Conservation (phyloP, 345 rosid genomes). For the Aethionema arabicum region DNA sequence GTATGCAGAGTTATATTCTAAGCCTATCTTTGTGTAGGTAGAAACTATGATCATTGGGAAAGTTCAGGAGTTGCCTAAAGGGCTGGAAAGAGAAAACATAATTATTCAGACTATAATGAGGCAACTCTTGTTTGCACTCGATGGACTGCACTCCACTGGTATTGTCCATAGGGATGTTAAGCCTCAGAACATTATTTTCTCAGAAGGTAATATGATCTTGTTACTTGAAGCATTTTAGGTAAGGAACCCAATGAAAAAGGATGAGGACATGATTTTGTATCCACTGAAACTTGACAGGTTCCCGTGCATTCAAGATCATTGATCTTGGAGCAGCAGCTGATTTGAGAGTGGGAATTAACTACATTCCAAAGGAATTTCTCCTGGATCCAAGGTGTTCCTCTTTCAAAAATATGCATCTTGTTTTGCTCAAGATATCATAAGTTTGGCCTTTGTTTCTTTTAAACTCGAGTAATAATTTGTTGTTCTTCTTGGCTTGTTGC, state of each 20-base stretch:
- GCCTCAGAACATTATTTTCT: constrained; percentile 91
- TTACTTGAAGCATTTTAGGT: constrained; percentile 17
- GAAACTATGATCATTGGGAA: constrained; percentile 79
- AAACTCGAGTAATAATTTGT: neutral
- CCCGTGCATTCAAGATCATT: constrained; percentile 85
- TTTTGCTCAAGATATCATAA: constrained; percentile 12
- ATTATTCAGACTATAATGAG: constrained; percentile 89
- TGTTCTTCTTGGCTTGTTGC: constrained; percentile 1
- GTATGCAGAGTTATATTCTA: constrained; percentile 8
- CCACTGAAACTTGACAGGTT: constrained; percentile 51
- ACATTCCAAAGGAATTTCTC: constrained; percentile 94
- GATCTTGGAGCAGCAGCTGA: constrained; percentile 99
- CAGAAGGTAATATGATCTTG: constrained; percentile 69
- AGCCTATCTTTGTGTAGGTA: constrained; percentile 50
- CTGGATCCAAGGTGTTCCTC: constrained; percentile 79
- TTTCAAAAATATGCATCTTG: constrained; percentile 9
- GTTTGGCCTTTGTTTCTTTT: neutral
- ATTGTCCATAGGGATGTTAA: constrained; percentile 93
- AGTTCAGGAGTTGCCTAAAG: constrained; percentile 78
- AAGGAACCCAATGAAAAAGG: constrained; percentile 13
- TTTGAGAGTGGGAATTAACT: constrained; percentile 93
- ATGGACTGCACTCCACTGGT: constrained; percentile 96
- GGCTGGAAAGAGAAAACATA: constrained; percentile 79
- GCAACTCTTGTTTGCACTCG: constrained; percentile 86
- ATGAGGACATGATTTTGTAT: constrained; percentile 16